Conservation (phyloP, 1,139 yeast genomes). For the Blastobotrys elegans region DNA sequence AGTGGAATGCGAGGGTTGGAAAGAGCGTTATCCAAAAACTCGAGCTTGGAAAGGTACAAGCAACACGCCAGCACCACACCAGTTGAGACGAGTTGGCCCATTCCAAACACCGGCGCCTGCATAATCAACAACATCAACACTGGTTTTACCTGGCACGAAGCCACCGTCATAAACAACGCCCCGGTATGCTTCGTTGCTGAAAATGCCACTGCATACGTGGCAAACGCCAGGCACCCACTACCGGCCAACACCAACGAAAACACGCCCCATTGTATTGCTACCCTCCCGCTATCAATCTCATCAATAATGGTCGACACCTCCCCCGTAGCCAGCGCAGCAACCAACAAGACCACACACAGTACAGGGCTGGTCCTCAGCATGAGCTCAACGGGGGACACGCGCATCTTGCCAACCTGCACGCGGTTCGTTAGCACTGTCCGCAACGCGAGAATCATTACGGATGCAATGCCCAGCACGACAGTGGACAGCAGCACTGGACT, state of each 20-base stretch:
- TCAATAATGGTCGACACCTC: slow-evolving; percentile 19
- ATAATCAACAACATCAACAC: not conserved
- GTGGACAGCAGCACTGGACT: not conserved
- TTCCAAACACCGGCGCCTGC: too few relatives aligned
- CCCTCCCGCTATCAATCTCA: not conserved
- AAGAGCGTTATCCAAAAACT: not conserved
- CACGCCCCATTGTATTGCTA: slow-evolving; percentile 1
- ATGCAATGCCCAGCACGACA: not conserved
- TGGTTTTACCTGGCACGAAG: slow-evolving; percentile 14
- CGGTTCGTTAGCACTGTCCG: slow-evolving; percentile 24
- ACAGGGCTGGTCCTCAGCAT: slow-evolving; percentile 28
- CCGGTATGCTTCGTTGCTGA: slow-evolving; percentile 29
- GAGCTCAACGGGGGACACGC: slow-evolving; percentile 26
- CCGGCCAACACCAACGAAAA: slow-evolving; percentile 21
- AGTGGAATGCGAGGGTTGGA: not conserved
- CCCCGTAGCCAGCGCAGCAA: slow-evolving; percentile 27
- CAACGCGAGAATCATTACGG: not conserved
- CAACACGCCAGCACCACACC: not conserved
- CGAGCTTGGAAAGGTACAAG: not conserved
- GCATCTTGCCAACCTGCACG: slow-evolving; percentile 10
- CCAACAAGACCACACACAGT: slow-evolving; percentile 24
- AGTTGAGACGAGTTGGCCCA: too few relatives aligned
- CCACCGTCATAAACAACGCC: slow-evolving; percentile 29
- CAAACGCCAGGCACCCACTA: slow-evolving; percentile 28
- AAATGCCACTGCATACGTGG: slow-evolving; percentile 26